These are phyloP conservation scores for Penicillium chermesinum DNA, from an alignment of 495 filamentous ascomycete genomes.

Conservation along the genomic window DNA sequence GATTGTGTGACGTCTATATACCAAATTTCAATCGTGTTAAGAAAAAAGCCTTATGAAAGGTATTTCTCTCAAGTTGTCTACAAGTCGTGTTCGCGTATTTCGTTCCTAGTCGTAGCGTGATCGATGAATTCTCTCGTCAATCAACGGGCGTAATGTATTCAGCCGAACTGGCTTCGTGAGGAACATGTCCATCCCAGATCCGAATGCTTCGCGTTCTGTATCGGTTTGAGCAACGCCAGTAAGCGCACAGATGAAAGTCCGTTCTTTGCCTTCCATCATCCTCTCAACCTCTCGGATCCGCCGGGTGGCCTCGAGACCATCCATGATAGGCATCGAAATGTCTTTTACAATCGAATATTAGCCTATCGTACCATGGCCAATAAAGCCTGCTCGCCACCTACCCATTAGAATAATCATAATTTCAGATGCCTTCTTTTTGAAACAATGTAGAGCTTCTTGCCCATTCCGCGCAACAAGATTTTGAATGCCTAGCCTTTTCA, in stretches of 20 bases:
- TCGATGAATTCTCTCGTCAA: too few relatives aligned
- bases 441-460: constrained; percentile 46
- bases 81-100: too few relatives aligned
- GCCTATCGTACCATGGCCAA: not conserved
- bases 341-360: constrained; percentile 22
- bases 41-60: too few relatives aligned
- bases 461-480: constrained; percentile 43
- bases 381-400: constrained; percentile 3
- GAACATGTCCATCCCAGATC: constrained; percentile 34
- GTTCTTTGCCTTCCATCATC: not conserved
- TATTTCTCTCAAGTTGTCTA: too few relatives aligned
- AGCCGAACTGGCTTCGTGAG: constrained; percentile 31
- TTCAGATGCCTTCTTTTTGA: constrained; percentile 22
- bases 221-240: constrained; percentile 31
- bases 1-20: too few relatives aligned
- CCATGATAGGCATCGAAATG: constrained; percentile 57
- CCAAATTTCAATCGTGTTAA: too few relatives aligned
- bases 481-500: constrained; percentile 32
- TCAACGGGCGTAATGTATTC: too few relatives aligned
- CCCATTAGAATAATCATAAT: constrained; percentile 49
- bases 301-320: constrained; percentile 47
- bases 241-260: constrained; percentile 25
- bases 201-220: constrained; percentile 23
- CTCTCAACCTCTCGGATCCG: constrained; percentile 44
- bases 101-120: too few relatives aligned